phyloP scores from a whole-genome alignment of 352 stramenopile genomes.

The Globisporangium alternatum region DNA sequence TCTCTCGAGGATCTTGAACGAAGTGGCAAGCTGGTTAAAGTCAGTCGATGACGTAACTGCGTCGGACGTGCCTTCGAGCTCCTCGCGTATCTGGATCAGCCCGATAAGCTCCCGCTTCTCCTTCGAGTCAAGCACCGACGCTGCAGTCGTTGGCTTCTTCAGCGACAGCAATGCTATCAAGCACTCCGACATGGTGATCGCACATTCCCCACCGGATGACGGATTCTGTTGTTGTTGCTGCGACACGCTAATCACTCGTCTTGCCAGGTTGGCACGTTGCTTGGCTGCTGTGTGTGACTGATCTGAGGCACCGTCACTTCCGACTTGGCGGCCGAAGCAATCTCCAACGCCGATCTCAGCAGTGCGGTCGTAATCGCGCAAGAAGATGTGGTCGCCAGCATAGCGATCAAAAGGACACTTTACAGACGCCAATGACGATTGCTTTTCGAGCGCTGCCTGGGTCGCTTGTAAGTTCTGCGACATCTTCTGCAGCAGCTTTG shows the following conservation, averaged over 20 bases:
- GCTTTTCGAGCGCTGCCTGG: constrained; percentile 10
- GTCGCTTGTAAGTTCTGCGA: background rate
- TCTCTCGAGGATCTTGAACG: constrained; percentile 26
- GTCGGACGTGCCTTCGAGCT: constrained; percentile 1
- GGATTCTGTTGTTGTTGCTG: background rate
- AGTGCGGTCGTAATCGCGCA: constrained; percentile 31
- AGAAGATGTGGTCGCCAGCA: constrained; percentile 28
- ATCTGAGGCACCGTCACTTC: background rate
- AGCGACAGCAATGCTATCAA: constrained; percentile 30
- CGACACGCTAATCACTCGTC: background rate
- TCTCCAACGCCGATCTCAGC: constrained; percentile 22
- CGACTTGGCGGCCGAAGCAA: constrained; percentile 22
- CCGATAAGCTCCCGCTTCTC: constrained; percentile 23
- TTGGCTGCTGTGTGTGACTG: background rate
- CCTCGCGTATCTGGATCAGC: constrained; percentile 24
- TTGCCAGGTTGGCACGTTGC: background rate
- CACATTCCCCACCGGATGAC: constrained; percentile 9
- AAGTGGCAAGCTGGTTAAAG: constrained; percentile 21
- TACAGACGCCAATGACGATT: background rate
- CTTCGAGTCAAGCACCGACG: constrained; percentile 7
- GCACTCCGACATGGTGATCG: constrained; percentile 38
- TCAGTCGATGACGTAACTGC: background rate
- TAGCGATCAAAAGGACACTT: constrained; percentile 24
- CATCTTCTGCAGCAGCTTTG: constrained; percentile 12
- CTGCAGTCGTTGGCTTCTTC: background rate